phyloP scores from a whole-genome alignment of 208 protist genomes.

The Trypanosoma melophagium region DNA sequence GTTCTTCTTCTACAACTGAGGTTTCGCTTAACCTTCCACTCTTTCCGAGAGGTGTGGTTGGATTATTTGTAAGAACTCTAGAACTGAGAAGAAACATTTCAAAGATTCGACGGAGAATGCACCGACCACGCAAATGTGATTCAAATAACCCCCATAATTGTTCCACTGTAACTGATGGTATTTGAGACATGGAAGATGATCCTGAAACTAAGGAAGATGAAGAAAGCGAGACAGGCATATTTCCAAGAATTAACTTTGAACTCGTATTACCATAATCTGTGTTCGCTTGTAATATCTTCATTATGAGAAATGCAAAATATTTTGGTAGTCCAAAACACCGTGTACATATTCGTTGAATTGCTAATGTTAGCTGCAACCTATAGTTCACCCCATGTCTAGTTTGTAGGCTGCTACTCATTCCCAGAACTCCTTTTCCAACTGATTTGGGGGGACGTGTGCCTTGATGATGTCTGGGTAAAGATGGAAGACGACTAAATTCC shows the following conservation, averaged over 20 bases:
- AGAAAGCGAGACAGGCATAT: background rate
- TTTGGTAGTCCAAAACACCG: slow-evolving; percentile 83
- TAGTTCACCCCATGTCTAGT: slow-evolving; percentile 64
- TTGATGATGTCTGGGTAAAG: slow-evolving; percentile 43
- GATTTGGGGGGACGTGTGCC: slow-evolving; percentile 35
- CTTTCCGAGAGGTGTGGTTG: background rate
- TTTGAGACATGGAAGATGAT: slow-evolving; percentile 19
- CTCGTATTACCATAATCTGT: slow-evolving; percentile 7
- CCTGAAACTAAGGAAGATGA: background rate
- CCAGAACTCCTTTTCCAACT: slow-evolving; percentile 21
- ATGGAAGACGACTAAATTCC: slow-evolving; percentile 66
- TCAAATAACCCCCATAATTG: slow-evolving; percentile 84
- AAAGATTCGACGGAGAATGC: slow-evolving; percentile 74
- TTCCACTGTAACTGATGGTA: slow-evolving; percentile 43
- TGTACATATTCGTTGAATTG: slow-evolving; percentile 71
- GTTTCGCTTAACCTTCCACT: background rate
- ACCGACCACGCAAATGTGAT: slow-evolving; percentile 57
- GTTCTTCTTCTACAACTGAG: slow-evolving; percentile 2
- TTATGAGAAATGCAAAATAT: slow-evolving; percentile 79
- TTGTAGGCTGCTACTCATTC: slow-evolving; percentile 2
- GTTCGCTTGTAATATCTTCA: slow-evolving; percentile 56
- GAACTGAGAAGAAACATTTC: slow-evolving; percentile 77
- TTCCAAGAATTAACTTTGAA: background rate
- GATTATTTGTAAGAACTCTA: slow-evolving; percentile 4
- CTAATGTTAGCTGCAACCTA: slow-evolving; percentile 51